Conservation (phyloP, 306 rosid genomes). For the Castanopsis chinensis region DNA sequence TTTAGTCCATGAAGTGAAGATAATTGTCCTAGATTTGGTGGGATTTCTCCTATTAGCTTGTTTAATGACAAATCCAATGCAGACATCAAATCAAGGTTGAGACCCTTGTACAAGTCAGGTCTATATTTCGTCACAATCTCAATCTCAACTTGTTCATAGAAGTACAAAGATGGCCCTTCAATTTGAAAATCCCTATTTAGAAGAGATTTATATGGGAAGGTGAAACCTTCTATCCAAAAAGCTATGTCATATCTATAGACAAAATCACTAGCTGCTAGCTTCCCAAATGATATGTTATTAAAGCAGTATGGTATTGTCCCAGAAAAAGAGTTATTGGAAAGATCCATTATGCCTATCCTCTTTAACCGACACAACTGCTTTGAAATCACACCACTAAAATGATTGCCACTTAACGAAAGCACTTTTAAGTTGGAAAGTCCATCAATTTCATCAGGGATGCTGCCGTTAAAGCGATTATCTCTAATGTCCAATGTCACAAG, state of each 20-base stretch:
- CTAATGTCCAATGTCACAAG: conserved; percentile 16
- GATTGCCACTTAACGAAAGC: conserved; percentile 14
- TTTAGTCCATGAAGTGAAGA: not conserved
- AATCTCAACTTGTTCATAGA: not conserved
- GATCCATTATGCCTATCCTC: not conserved
- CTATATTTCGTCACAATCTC: not conserved
- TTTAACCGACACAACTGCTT: not conserved
- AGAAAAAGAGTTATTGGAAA: conserved; percentile 12
- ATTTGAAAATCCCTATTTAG: no score
- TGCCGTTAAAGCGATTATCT: conserved; percentile 5
- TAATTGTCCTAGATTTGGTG: not conserved
- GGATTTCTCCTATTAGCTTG: not conserved
- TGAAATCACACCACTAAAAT: conserved; percentile 20
- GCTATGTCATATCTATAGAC: no score
- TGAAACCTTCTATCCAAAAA: no score
- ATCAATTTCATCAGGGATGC: conserved; percentile 20
- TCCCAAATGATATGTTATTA: not conserved
- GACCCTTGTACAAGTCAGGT: not conserved
- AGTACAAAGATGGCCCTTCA: rapidly evolving
- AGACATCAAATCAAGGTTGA: not conserved
- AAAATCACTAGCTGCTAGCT: not conserved
- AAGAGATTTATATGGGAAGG: no score
- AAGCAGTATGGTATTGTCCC: conserved; percentile 19
- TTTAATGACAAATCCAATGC: conserved; percentile 2
- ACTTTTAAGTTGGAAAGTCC: not conserved